Base-by-base conservation (phyloP, 2,329 filamentous ascomycete genomes). In the Ceratocystis huliohia region DNA sequence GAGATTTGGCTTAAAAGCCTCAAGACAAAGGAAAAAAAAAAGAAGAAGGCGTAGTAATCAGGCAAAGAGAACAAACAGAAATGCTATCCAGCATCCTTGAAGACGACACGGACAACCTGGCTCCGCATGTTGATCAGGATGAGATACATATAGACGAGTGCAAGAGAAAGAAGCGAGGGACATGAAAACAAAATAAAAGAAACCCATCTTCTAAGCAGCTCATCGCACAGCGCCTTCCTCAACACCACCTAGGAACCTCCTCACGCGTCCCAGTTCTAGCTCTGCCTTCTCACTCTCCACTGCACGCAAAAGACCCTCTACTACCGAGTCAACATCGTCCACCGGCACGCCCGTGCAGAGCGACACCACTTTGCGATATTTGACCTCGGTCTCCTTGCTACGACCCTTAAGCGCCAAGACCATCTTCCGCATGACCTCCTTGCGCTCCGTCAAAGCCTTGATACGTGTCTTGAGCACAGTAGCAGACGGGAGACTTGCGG, bases 321-420 rank as follows among this genome's bases (percentile, higher is more conserved):
- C 80, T 64, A 91, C 83, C 67, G 84, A 83, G 71, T 97, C 94
- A 15, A 97, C 88, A 67, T 90, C 84, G 7, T 82, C 81, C 69
- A 95, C 91, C 0, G 84, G 82, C 44, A 92, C 88, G 7, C 85
- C 86, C 0, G 91, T 96, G 73, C 93, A 96, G 13, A 96, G 78
- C 65, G 88, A 86, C 28, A 99, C 91, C 37, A 97, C 89, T 70
- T 88, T 88, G 30, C 91, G 84, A 74, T 96, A 96, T 75, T 94
- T 91, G 70, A 88, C 81, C 72, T 96, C 93, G 2, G 96, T 81
- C 65, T 96, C 91, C 3, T 86, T 87, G 71, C 90, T 93, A 68
- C 89, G 86, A 37, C 87, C 86, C 73, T 90, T 87, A 7, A 99
- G 81, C 5, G 82, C 82, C 20, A 83, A 81, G 1, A 91, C 86